A percentile compares a stretch with the other conserved stretches of the same genome.
phyloP scores from a whole-genome alignment of 257 asterid genomes.

The Solanum sitiens region DNA sequence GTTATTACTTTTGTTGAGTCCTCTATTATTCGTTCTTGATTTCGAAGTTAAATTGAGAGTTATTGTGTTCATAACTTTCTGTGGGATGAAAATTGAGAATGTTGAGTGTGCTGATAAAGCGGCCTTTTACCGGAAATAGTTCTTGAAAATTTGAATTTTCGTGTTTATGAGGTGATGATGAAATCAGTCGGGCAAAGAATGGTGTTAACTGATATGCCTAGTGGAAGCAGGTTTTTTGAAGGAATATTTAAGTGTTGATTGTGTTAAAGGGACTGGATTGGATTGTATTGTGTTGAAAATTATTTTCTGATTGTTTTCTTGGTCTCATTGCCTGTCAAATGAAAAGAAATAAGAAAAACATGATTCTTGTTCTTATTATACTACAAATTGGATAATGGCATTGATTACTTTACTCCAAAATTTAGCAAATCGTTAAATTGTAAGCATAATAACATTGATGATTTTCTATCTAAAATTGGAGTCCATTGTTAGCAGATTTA shows the following conservation, averaged over 20 bases:
- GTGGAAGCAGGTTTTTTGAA: conserved; percentile 38
- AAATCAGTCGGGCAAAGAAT: conserved; percentile 32
- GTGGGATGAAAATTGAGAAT: conserved; percentile 47
- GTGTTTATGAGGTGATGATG: conserved; percentile 38
- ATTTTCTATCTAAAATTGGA: no score
- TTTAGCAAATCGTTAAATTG: no score
- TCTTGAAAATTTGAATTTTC: conserved; percentile 46
- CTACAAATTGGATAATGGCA: no score
- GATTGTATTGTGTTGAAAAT: conserved; percentile 37
- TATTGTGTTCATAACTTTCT: conserved; percentile 68
- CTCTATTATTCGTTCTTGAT: conserved; percentile 12
- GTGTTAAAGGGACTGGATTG: conserved; percentile 59
- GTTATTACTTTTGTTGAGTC: conserved; percentile 47
- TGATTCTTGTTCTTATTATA: not conserved
- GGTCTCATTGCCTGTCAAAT: not conserved
- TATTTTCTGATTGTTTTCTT: conserved; percentile 5
- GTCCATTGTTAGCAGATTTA: no score
- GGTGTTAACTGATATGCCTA: conserved; percentile 52
- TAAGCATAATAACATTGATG: no score
- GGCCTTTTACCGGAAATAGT: conserved; percentile 64
- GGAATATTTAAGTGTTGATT: conserved; percentile 54
- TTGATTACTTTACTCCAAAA: not conserved
- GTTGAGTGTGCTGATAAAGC: conserved; percentile 11
- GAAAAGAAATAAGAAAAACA: not conserved
- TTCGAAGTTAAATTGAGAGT: conserved; percentile 31